Percentiles rank a stretch among this genome's conserved stretches.
Evolutionary conservation across 2,329 filamentous ascomycete species (phyloP).

Genomic region (Aquanectria penicillioides): DNA sequence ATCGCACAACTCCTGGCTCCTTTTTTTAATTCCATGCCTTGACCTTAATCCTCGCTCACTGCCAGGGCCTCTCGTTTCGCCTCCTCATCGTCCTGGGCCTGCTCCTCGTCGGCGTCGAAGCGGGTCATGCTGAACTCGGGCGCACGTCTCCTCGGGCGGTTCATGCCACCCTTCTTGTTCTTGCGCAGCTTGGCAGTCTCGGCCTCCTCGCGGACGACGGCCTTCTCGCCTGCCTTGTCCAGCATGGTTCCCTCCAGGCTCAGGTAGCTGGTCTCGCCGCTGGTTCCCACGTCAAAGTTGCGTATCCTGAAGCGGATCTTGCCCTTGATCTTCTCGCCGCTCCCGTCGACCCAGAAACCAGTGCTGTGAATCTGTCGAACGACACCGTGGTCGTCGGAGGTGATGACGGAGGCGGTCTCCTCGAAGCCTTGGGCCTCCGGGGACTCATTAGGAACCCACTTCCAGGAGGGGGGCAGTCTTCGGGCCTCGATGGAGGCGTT

Average conservation of each 20-base stretch:
- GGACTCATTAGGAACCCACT: constrained; percentile 73
- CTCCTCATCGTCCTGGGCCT: constrained; percentile 34
- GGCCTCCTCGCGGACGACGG: constrained; percentile 58
- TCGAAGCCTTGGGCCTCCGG: constrained; percentile 53
- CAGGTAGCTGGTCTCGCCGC: constrained; percentile 80
- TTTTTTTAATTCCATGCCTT: constrained; percentile 30
- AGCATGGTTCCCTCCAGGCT: constrained; percentile 92
- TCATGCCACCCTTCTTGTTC: constrained; percentile 47
- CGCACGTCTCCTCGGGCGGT: constrained; percentile 48
- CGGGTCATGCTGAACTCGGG: constrained; percentile 68
- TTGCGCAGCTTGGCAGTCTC: constrained; percentile 51
- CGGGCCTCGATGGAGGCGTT: constrained; percentile 86
- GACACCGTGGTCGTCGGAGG: constrained; percentile 62
- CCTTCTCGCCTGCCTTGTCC: constrained; percentile 71
- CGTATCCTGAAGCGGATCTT: constrained; percentile 81
- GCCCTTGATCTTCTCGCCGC: constrained; percentile 75
- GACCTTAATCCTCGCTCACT: constrained; percentile 37
- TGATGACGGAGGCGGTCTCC: constrained; percentile 52
- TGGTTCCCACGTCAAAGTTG: constrained; percentile 83
- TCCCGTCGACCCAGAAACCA: constrained; percentile 80
- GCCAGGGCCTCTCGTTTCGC: constrained; percentile 36
- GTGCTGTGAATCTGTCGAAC: constrained; percentile 63
- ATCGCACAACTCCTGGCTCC: constrained; percentile 45
- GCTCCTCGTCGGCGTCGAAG: constrained; percentile 59
- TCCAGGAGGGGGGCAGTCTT: constrained; percentile 81